Base-by-base conservation (phyloP, 805 yeast genomes). In the Yamadazyma laniorum region DNA sequence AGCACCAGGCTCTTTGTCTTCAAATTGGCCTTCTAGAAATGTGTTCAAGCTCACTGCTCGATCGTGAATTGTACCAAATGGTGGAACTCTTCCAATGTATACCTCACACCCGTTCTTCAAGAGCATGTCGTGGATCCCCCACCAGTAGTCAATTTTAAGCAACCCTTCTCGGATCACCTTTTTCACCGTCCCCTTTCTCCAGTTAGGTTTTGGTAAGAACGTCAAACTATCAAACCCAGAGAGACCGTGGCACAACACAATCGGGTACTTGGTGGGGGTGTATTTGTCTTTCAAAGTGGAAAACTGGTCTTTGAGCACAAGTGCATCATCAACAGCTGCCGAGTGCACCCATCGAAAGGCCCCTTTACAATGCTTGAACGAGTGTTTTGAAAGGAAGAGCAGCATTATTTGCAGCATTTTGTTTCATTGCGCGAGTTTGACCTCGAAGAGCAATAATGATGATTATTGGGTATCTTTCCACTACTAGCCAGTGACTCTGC, bases 191-290 rank as follows among this genome's bases (percentile, higher is more conserved):
- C 34, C 25, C 9, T 42, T 35, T 5, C 33, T 19, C 16, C 39
- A 29, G 11, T 41, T 32, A 2, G 51, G 50, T 26, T 47, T 41
- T 5, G 56, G 57, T 12, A 56, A 18, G 28, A 61, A 42, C 1
- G 50, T 40, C 29, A 67, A 40, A 35, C 56, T 70, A 50, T 85
- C 95, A 50, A 86, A 88, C 1, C 96, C 96, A 0, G 86, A 78
- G 17, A 88, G 71, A 0, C 96, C 96, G 63, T 88, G 96, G 51
- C 95, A 88, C 18, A 88, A 59, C 0, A 88, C 83, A 1, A 88
- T 76, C 0, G 96, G 95, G 51, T 72, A 66, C 47, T 75, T 75
- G 0, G 95, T 89, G 4, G 82, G 72, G 15, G 21, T 6, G 18
- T 39, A 39, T 11, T 34, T 15, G 6, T 29, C 17, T 15, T 34